phyloP scores from a whole-genome alignment of 179 eudicot genomes.

The Kewa caespitosa region DNA sequence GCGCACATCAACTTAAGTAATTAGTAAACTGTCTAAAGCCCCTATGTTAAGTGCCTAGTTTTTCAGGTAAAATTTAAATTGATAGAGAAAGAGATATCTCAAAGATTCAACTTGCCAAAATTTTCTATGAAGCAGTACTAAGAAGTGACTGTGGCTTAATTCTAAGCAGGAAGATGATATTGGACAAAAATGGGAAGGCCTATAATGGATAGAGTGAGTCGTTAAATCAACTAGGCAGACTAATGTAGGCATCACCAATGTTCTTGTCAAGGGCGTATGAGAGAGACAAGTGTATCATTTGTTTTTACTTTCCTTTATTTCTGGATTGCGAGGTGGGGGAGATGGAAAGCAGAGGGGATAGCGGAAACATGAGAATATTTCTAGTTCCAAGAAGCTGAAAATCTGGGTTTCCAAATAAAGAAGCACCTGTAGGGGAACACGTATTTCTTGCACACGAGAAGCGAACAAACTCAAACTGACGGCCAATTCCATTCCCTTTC shows the following conservation, averaged over 20 bases:
- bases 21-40: too few species aligned
- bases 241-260: background rate
- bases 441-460: slow-evolving; percentile 99
- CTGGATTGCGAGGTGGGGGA: background rate
- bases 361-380: background rate
- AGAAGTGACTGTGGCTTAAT: too few species aligned
- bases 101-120: too few species aligned
- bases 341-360: background rate
- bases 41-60: too few species aligned
- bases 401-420: background rate
- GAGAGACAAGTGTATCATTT: slow-evolving; percentile 1
- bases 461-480: slow-evolving; percentile 99
- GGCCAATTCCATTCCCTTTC: slow-evolving; percentile 99
- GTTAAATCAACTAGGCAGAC: background rate
- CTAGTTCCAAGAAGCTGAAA: slow-evolving; percentile 3
- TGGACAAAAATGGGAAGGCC: too few species aligned
- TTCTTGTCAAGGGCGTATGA: background rate
- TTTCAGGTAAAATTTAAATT: too few species aligned
- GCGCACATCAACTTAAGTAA: too few species aligned
- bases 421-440: slow-evolving; percentile 91
- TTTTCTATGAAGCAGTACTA: too few species aligned
- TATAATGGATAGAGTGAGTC: background rate
- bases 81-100: too few species aligned
- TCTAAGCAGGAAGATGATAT: too few species aligned
- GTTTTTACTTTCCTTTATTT: background rate